Evolutionary conservation across 352 stramenopile genomes (phyloP), one percentile per base, ranked within the genome.

Genomic region (Phytophthora sp.): DNA sequence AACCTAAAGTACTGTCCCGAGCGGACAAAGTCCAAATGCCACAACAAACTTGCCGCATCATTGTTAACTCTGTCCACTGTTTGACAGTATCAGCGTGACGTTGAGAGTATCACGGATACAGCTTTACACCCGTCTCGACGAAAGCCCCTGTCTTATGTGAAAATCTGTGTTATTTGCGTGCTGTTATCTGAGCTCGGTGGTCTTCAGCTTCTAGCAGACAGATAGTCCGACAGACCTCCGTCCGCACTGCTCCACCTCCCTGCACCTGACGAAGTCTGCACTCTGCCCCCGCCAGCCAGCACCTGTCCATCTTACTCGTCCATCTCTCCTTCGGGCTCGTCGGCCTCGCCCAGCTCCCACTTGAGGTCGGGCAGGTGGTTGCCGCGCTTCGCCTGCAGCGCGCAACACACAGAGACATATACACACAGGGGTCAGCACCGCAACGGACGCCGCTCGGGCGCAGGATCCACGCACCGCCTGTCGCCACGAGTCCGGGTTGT

Each of bases 281-380:
- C 30, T 58, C 38, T 50, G n/a, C n/a, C n/a, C n/a, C 37, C 39
- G 30, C 17, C 39, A 28, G 27, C 21, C 24, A 54, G 34, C 45
- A 51, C 32, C n/a, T 46, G 39, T 53, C 12, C 39, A 54, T 63
- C 53, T 85, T 86, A 90, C 74, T 89, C 83, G 62, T 90, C 80
- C 61, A 95, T 87, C 66, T 95, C 87, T 74, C 82, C 84, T 72
- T 92, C 85, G 11, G 87, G 82, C 54, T 93, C 80, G 52, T 89
- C 79, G 27, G 62, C 74, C 42, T 89, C 54, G 31, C 87, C 87
- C 53, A 95, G 62, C 59, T 95, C 87, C 87, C 87, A 95, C 62
- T 83, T 87, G 53, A 95, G 70, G 42, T 94, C 80, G 0, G 80
- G 82, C 54, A 95, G 62, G 57, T 89, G 68, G 62, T 94, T 82